phyloP scores from a whole-genome alignment of 352 stramenopile species.

The Phytophthora litchii region DNA sequence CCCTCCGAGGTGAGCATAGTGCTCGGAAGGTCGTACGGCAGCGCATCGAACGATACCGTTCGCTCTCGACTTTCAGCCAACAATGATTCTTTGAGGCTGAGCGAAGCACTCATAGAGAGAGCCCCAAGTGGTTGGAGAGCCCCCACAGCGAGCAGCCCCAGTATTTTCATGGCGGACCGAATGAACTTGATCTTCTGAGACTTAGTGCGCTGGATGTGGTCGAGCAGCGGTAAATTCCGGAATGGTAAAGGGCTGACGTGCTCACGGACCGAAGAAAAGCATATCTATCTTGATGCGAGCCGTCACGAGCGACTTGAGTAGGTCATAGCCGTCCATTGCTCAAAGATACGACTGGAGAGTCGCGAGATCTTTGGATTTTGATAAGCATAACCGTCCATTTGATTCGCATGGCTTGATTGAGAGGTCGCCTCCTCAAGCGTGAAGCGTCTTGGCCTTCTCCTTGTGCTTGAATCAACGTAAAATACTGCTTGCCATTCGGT shows the following conservation, averaged over 20 bases:
- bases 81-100: conserved; percentile 29
- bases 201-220: conserved; percentile 1
- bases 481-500: background rate
- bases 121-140: conserved; percentile 19
- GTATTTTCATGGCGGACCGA: conserved; percentile 25
- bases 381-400: conserved; percentile 22
- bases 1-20: conserved; percentile 25
- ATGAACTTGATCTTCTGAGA: conserved; percentile 1
- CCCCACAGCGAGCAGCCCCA: conserved; percentile 19
- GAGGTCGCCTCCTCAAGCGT: background rate
- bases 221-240: conserved; percentile 26
- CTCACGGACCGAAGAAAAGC: background rate
- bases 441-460: background rate
- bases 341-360: conserved; percentile 21
- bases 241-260: conserved; percentile 12
- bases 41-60: conserved; percentile 26
- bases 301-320: conserved; percentile 4
- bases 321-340: conserved; percentile 6
- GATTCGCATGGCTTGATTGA: conserved; percentile 18
- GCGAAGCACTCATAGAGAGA: conserved; percentile 12
- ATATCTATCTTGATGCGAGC: background rate
- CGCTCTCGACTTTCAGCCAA: conserved; percentile 20
- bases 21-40: conserved; percentile 27
- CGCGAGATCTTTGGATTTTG: conserved; percentile 30
- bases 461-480: background rate